Conservation (phyloP, 805 yeast species). For the Metschnikowia dekortorum region DNA sequence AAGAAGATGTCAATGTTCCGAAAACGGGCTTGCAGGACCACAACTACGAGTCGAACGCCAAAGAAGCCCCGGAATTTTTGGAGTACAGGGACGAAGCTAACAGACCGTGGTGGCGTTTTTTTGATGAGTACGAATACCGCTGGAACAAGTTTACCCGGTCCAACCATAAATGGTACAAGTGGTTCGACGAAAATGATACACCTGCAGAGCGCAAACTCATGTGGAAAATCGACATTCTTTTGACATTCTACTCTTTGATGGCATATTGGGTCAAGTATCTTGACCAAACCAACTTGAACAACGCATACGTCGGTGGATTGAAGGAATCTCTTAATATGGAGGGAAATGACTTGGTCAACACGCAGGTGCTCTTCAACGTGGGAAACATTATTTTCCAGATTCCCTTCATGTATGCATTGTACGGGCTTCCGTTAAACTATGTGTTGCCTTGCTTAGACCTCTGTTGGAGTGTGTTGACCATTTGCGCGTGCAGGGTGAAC, state of each 20-base stretch:
- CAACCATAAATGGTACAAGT: slow-evolving; percentile 23
- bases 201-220: slow-evolving; percentile 26
- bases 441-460: slow-evolving; percentile 19
- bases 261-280: slow-evolving; percentile 32
- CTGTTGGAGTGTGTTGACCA: slow-evolving; percentile 22
- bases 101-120: slow-evolving; percentile 47
- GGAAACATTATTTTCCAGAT: slow-evolving; percentile 24
- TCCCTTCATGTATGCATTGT: slow-evolving; percentile 23
- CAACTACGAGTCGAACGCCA: slow-evolving; percentile 7
- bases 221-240: slow-evolving; percentile 26
- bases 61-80: slow-evolving; percentile 3
- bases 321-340: slow-evolving; percentile 22
- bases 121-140: slow-evolving; percentile 33
- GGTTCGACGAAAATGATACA: slow-evolving; percentile 27
- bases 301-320: slow-evolving; percentile 26
- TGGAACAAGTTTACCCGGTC: slow-evolving; percentile 14
- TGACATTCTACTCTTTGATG: slow-evolving; percentile 24
- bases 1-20: background rate
- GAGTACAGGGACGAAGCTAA: slow-evolving; percentile 53
- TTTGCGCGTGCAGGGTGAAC: slow-evolving; percentile 17
- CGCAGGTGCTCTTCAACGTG: slow-evolving; percentile 22
- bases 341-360: slow-evolving; percentile 26
- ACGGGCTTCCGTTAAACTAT: slow-evolving; percentile 21
- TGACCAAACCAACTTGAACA: slow-evolving; percentile 22
- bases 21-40: slow-evolving; percentile 10